Base-by-base conservation (phyloP, 148 eudicot species). In the Polygonum aviculare region DNA sequence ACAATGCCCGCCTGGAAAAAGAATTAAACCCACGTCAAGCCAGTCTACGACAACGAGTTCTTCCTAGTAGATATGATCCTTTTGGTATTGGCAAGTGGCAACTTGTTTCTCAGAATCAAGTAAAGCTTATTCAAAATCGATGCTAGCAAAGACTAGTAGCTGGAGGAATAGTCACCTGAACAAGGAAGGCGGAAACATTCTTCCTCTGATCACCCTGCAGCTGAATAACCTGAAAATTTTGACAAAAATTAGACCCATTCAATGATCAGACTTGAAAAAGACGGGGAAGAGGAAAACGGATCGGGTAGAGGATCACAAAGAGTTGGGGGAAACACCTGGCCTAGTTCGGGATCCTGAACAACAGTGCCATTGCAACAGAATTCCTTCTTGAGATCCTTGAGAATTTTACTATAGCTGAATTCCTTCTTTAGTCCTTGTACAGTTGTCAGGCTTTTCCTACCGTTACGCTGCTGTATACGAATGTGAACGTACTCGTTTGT, bases 351-450 rank as follows among this genome's bases (percentile, higher is more conserved):
- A 76, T 93, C 98, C 86, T 93, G 98, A 69, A 93, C 93, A 73
- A 93, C 96, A 48, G 98, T 93, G 69, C 98, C 98, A 86, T 93
- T 93, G 87, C 98, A 93, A 84, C 98, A 93, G 81, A 93, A 93
- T 82, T 93, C 96, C 81, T 93, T 91, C 89, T 93, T 93, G 41
- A 93, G 98, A 82, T 93, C 98, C 88, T 93, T 93, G 11, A 93
- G 87, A 40, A 90, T 93, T 83, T 90, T 93, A 77, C 83, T 93
- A 74, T 93, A 93, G 84, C 98, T 93, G 72, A 91, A 93, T 19
- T 93, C 96, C 79, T 91, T 93, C 83, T 89, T 93, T 83, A 93
- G 86, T 33, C 98, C 98, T 83, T 91, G 98, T 39, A 93, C 98
- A 51, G 98, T 91, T 55, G 98, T 93, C 90, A 93, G 80, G 85